Conservation (phyloP, 1,284 basidiomycete genomes). For the Apiotrichum laibachii region DNA sequence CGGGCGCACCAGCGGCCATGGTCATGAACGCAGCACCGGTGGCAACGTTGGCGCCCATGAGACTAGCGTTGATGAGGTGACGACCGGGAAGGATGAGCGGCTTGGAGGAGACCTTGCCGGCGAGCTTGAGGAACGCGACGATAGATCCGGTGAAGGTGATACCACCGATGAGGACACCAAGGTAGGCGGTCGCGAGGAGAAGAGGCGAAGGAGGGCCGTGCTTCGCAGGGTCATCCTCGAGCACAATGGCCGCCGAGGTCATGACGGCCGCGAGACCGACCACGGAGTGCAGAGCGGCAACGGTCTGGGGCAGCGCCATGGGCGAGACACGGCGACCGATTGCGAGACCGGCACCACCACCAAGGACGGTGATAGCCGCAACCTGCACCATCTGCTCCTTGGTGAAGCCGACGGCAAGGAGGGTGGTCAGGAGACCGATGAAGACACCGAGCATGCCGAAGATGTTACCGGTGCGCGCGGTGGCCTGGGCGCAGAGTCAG, state of each 20-base stretch:
- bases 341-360: slow-evolving; percentile 62
- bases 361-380: slow-evolving; percentile 67
- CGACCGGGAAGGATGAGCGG: slow-evolving; percentile 69
- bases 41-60: slow-evolving; percentile 65
- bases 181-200: slow-evolving; percentile 75
- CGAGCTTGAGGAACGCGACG: slow-evolving; percentile 81
- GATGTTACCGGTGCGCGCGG: slow-evolving; percentile 76
- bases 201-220: slow-evolving; percentile 54
- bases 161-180: slow-evolving; percentile 74
- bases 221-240: slow-evolving; percentile 61
- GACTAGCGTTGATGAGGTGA: slow-evolving; percentile 67
- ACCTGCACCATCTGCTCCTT: slow-evolving; percentile 71
- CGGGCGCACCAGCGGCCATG: slow-evolving; percentile 64
- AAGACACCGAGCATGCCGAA: slow-evolving; percentile 76
- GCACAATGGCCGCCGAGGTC: slow-evolving; percentile 73
- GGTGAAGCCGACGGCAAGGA: slow-evolving; percentile 75
- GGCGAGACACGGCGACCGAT: slow-evolving; percentile 76
- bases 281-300: slow-evolving; percentile 69
- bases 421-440: slow-evolving; percentile 72
- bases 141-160: slow-evolving; percentile 58
- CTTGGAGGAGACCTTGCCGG: slow-evolving; percentile 70
- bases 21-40: slow-evolving; percentile 73
- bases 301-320: slow-evolving; percentile 79
- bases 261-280: slow-evolving; percentile 81
- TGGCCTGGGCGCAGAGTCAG: slow-evolving; percentile 56